Evolutionary conservation across 495 filamentous ascomycete species (phyloP), one percentile per base, ranked within the genome.

Genomic region (Xylaria grammica): DNA sequence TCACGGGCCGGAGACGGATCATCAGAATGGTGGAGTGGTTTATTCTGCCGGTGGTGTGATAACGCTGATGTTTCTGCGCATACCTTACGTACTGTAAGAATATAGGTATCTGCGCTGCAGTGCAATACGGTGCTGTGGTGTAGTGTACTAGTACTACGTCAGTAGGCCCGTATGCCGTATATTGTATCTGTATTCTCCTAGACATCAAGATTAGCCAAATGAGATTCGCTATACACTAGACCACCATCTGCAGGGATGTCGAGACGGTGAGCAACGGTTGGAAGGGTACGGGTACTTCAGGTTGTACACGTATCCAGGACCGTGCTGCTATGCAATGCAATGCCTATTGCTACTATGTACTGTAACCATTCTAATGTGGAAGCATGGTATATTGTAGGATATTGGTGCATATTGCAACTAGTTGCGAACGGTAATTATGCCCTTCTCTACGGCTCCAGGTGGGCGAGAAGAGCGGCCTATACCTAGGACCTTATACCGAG

Each of bases 221-320:
- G 53, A 57, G 38, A 27, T 58, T n/a, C 55, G 42, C 8, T 29
- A 59, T 48, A 48, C 34, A 32, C 9, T 17, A 55, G 52, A 56
- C 56, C 56, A 48, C 55, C 54, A 45, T 26, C 34, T 19, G 53
- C 54, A 58, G 54, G 54, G 56, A 34, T 59, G 22, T 32, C 54
- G 40, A 24, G 40, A 42, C 56, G 56, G 56, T 59, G 56, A 59
- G 38, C 60, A 49, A 13, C 57, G 30, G 34, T 38, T 32, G 30
- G 20, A 29, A 50, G 58, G 58, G 45, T 40, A 27, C 58, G 58
- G 58, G 58, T 60, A 38, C 45, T 60, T 60, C 45, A 20, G 11
- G 58, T 38, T 60, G 58, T 60, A 60, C 58, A 60, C 58, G 58
- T 60, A 60, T 60, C 58, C 26, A 49, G 24, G 44, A 50, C 45